Percentiles rank a stretch among this genome's conserved stretches.
Evolutionary conservation across 2,329 filamentous ascomycete species (phyloP).

Genomic region (Whalleya microplaca): DNA sequence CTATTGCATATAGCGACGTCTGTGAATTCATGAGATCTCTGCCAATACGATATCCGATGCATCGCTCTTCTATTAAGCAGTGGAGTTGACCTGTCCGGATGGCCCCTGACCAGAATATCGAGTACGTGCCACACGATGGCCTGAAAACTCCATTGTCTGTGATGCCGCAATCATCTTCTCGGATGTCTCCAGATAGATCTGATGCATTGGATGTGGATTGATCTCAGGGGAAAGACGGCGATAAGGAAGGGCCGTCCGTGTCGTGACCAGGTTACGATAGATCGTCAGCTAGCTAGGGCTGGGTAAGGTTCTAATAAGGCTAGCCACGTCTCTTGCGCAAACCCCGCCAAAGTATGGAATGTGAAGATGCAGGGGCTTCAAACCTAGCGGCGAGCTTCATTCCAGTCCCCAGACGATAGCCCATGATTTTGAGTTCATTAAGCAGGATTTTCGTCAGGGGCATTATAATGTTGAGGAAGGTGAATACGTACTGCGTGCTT

Average conservation of each 20-base stretch:
- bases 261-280: slow-evolving; percentile 10
- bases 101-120: background rate
- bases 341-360: slow-evolving; percentile 25
- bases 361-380: slow-evolving; percentile 1
- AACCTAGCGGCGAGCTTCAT: slow-evolving; percentile 21
- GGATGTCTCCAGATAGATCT: slow-evolving; percentile 9
- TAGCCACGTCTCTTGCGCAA: background rate
- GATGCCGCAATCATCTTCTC: slow-evolving; percentile 16
- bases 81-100: slow-evolving; percentile 10
- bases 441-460: background rate
- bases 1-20: slow-evolving; percentile 1
- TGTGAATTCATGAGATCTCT: background rate
- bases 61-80: slow-evolving; percentile 13
- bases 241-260: background rate
- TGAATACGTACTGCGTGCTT: slow-evolving; percentile 16
- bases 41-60: slow-evolving; percentile 19
- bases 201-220: slow-evolving; percentile 6
- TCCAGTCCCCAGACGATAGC: slow-evolving; percentile 16
- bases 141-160: slow-evolving; percentile 4
- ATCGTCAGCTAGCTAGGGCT: slow-evolving; percentile 25
- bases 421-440: background rate
- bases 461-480: slow-evolving; percentile 8
- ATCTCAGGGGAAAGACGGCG: slow-evolving; percentile 27
- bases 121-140: slow-evolving; percentile 11
- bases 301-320: slow-evolving; percentile 16